Evolutionary conservation across 345 rosid genomes (phyloP).

Genomic region (Eucalyptus pumila): DNA sequence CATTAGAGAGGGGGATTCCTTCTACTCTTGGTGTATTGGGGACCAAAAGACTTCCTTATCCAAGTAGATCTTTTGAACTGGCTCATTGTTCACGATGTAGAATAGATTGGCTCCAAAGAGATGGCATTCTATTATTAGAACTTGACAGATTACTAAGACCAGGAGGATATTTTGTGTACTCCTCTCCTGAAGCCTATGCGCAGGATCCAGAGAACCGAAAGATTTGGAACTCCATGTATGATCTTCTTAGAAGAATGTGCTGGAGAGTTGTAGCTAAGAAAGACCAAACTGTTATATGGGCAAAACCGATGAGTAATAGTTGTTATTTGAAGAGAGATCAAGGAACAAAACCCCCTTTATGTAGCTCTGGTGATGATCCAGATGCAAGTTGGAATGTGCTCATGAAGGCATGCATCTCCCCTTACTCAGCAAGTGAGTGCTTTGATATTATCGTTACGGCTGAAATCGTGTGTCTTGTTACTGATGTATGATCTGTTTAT

Average conservation of each 20-base stretch:
- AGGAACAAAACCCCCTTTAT: slow-evolving; percentile 66
- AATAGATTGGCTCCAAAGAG: slow-evolving; percentile 98
- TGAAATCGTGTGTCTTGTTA: not conserved
- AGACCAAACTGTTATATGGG: slow-evolving; percentile 95
- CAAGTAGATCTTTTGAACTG: slow-evolving; percentile 93
- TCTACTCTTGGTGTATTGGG: slow-evolving; percentile 92
- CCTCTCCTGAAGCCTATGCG: slow-evolving; percentile 97
- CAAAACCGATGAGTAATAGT: slow-evolving; percentile 69
- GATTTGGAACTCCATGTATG: slow-evolving; percentile 75
- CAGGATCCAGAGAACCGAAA: slow-evolving; percentile 72
- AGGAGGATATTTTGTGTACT: slow-evolving; percentile 92
- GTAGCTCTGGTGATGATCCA: slow-evolving; percentile 63
- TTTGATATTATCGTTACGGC: not conserved
- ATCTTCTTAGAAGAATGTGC: slow-evolving; percentile 83
- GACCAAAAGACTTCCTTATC: slow-evolving; percentile 93
- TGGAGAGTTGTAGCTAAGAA: slow-evolving; percentile 67
- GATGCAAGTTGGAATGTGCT: slow-evolving; percentile 83
- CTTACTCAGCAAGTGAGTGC: slow-evolving; percentile 71
- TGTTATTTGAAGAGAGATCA: slow-evolving; percentile 71
- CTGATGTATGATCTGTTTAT: not conserved
- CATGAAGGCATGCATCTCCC: slow-evolving; percentile 87
- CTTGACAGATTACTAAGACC: slow-evolving; percentile 95
- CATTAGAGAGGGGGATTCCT: slow-evolving; percentile 93
- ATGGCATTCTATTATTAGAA: slow-evolving; percentile 83
- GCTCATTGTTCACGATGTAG: slow-evolving; percentile 97